These are phyloP conservation scores for Helianthus annuus DNA, from an alignment of 129 eudicot species.

Conservation along the genomic window HanXRQr2.0-SUNRISE NC_035435.2:147496804-147497303, in stretches of 20 bases:
- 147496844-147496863: conserved; percentile 95
- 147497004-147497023: not conserved
- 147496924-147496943: conserved; percentile 91
- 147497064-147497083: conserved; percentile 23
- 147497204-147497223: conserved; percentile 84
- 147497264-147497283: conserved; percentile 88
- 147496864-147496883: conserved; percentile 78
- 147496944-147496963: conserved; percentile 27
- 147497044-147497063: conserved; percentile 11
- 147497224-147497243: conserved; percentile 98
- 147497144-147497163: conserved; percentile 94
- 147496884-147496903: conserved; percentile 70
- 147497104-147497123: conserved; percentile 49
- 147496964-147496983: no score
- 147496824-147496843: conserved; percentile 67
- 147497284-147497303: conserved; percentile 86
- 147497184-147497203: conserved; percentile 91
- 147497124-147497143: conserved; percentile 68
- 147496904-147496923: conserved; percentile 95
- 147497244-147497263: conserved; percentile 82
- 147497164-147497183: conserved; percentile 79
- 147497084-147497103: conserved; percentile 80
- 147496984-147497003: no score
- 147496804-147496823: conserved; percentile 25
- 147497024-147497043: conserved; percentile 12